Conservation (phyloP, 208 protist species). For the Leishmania mexicana region DNA sequence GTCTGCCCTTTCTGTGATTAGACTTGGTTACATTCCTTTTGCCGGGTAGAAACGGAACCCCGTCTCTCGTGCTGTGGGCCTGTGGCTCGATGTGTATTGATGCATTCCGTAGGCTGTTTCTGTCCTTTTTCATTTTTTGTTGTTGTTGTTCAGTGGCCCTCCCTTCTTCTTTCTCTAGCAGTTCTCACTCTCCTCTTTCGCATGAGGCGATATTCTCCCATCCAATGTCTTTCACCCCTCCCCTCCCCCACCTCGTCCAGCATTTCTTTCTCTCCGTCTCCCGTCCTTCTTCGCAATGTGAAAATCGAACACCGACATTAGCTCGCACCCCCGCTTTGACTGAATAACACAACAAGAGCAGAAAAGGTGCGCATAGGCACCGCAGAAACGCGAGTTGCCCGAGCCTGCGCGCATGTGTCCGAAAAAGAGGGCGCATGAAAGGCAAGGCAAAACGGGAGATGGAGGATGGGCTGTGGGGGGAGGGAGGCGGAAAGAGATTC, state of each 20-base stretch:
- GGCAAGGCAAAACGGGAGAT: not conserved
- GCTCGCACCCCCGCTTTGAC: not conserved
- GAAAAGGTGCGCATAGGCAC: not conserved
- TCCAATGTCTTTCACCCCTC: not conserved
- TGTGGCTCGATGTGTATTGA: not conserved
- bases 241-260: not conserved
- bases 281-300: not conserved
- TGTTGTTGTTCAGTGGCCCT: not conserved
- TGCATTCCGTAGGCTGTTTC: not conserved
- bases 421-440: not conserved
- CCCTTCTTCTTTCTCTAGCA: no score
- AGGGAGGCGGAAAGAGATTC: not conserved
- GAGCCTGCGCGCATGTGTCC: not conserved
- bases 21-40: not conserved
- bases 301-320: not conserved
- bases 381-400: not conserved
- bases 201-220: not conserved
- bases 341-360: not conserved
- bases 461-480: not conserved
- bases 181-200: no score
- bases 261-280: not conserved
- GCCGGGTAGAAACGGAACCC: not conserved
- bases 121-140: not conserved
- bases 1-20: not conserved
- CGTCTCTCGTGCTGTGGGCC: not conserved